Evolutionary conservation across 768 basidiomycete species (phyloP), one percentile per base, ranked within the genome.

Genomic region (Gyrodon lividus): DNA sequence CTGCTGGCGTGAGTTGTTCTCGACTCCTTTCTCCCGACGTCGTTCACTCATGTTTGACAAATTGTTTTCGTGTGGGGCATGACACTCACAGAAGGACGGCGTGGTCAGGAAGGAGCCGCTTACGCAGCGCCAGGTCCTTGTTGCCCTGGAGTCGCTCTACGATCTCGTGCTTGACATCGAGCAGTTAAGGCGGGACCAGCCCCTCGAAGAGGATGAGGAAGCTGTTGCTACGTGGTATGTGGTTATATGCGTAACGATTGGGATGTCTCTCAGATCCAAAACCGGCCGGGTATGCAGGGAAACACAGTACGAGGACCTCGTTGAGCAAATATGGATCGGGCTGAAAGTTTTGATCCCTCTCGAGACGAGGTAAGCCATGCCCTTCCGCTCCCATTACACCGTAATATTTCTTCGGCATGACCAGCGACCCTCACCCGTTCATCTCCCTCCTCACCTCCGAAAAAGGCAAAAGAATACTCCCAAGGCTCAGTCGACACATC

Each of bases 391-490:
- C 28, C 17, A 2, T 23, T 46, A 5, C 13, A 19, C 41, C 22
- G 3, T 31, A 30, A 30, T 9, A 43, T n/a, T 54, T 23, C 2
- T 23, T 45, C 37, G 44, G n/a, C 30, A 37, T 26, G 6, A 43
- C 35, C 48, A 95, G 95, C 66, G 79, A 89, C 56, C 96, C 96
- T 3, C 97, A 99, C 72, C 97, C 97, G 2, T 98, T 99, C 73
- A 85, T 99, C 58, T 93, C 95, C 3, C 77, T 99, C 30, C 79
- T 99, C 43, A 80, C 78, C 17, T 86, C 91, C 4, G 81, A 81
- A 59, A 99, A 99, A 70, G 97, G 97, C 50, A 98, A 98, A 74
- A 86, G 86, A 54, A 79, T 99, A 22, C 77, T 99, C 12, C 89
- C 93, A 4, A 86, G 97, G 40, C 81, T 94, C 13, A 85, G 92